Percentiles rank a stretch among this genome's conserved stretches.
Conservation (phyloP, 768 basidiomycete species). For the Leccinum boreale region DNA sequence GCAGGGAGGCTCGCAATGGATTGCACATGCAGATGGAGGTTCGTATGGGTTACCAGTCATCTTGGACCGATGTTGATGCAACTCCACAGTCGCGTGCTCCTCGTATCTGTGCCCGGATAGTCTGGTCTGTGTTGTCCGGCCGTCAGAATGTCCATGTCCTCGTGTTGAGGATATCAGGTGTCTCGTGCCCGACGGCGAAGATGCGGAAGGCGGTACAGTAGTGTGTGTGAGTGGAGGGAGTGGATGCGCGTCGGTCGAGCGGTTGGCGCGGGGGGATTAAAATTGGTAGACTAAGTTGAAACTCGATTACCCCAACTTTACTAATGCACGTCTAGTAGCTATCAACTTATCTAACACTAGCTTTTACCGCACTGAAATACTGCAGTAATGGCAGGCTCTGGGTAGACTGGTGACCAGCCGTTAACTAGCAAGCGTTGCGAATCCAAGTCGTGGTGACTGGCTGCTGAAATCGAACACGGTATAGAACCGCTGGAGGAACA, state of each 20-base stretch:
- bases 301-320: too few relatives aligned
- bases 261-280: slow-evolving; percentile 33
- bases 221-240: slow-evolving; percentile 65
- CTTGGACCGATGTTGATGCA: not conserved
- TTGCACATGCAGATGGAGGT: slow-evolving; percentile 64
- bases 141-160: slow-evolving; percentile 76
- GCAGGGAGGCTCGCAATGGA: slow-evolving; percentile 58
- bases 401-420: too few relatives aligned
- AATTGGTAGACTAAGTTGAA: not conserved
- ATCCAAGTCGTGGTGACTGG: too few relatives aligned
- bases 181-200: slow-evolving; percentile 57
- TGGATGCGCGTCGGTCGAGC: slow-evolving; percentile 62
- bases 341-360: too few relatives aligned
- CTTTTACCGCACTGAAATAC: too few relatives aligned
- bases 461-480: too few relatives aligned
- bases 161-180: slow-evolving; percentile 75
- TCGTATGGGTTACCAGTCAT: slow-evolving; percentile 16
- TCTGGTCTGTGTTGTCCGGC: slow-evolving; percentile 53
- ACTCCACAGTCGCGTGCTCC: slow-evolving; percentile 61
- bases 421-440: too few relatives aligned
- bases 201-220: slow-evolving; percentile 54
- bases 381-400: too few relatives aligned
- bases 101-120: slow-evolving; percentile 75
- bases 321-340: too few relatives aligned
- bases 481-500: too few relatives aligned